Conservation (phyloP, 345 rosid species). For the Toxicodendron radicans region DNA sequence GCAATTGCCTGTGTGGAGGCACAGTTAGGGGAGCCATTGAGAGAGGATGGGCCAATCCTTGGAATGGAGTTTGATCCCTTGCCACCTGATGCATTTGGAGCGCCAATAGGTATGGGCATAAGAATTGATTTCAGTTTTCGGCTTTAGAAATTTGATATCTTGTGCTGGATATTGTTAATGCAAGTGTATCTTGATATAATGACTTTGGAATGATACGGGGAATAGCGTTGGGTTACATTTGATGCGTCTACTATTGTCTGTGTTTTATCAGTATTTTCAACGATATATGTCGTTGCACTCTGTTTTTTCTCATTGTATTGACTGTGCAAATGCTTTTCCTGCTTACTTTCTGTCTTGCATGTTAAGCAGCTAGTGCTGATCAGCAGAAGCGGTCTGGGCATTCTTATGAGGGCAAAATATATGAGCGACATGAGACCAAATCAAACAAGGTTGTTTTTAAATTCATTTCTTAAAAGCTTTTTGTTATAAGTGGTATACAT, state of each 20-base stretch:
- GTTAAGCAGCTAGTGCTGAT: slow-evolving; percentile 41
- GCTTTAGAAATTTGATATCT: slow-evolving; percentile 3
- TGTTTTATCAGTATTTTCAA: background rate
- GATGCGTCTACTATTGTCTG: background rate
- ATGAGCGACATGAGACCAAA: slow-evolving; percentile 52
- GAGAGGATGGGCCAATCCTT: slow-evolving; percentile 96
- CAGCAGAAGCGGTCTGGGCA: slow-evolving; percentile 50
- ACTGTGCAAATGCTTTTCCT: background rate
- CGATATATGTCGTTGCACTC: background rate
- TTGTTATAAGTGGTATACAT: slow-evolving; percentile 6
- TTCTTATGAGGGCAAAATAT: slow-evolving; percentile 63
- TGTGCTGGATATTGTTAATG: background rate
- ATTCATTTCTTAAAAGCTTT: slow-evolving; percentile 19
- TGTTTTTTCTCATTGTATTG: background rate
- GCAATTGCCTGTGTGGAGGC: slow-evolving; percentile 93
- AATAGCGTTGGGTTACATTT: background rate
- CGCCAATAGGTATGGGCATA: slow-evolving; percentile 63
- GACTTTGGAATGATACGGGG: background rate
- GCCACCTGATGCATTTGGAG: slow-evolving; percentile 96
- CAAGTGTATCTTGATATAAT: background rate
- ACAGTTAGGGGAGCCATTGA: slow-evolving; percentile 90
- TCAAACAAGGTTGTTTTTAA: slow-evolving; percentile 59
- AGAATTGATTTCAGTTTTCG: background rate
- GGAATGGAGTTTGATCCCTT: slow-evolving; percentile 97
- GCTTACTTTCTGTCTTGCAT: slow-evolving; percentile 16